A percentile compares a stretch with the other conserved stretches of the same genome.
Evolutionary conservation across 2,329 filamentous ascomycete genomes (phyloP).

Genomic region (Raffaelea deltoideospora): DNA sequence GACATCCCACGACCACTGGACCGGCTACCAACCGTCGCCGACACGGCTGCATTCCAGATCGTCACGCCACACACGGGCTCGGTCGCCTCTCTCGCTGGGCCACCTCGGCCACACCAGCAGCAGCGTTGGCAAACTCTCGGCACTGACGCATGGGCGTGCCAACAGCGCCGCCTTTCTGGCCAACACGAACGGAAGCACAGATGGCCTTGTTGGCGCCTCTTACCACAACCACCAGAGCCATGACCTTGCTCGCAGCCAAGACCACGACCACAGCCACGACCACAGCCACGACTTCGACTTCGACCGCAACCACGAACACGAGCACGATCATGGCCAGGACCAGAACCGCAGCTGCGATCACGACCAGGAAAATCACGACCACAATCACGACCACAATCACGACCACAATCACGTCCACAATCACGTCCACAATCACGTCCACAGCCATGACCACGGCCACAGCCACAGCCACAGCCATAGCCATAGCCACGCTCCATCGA

Average conservation of each 20-base stretch:
- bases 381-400: slow-evolving; percentile 7
- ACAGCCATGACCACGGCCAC: slow-evolving; percentile 11
- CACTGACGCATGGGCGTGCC: neutral
- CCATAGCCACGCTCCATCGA: slow-evolving; percentile 12
- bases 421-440: slow-evolving; percentile 9
- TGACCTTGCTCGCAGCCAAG: neutral
- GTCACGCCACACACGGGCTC: slow-evolving; percentile 19
- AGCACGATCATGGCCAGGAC: slow-evolving; percentile 4
- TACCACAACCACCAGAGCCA: slow-evolving; percentile 13
- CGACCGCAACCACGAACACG: slow-evolving; percentile 3
- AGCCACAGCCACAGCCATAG: slow-evolving; percentile 9
- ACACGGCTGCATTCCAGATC: slow-evolving; percentile 21
- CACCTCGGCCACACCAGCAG: slow-evolving; percentile 20
- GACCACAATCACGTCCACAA: slow-evolving; percentile 1
- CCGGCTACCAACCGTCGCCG: slow-evolving; percentile 16
- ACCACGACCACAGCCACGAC: too few relatives aligned
- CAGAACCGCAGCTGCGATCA: slow-evolving; percentile 16
- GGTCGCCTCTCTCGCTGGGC: slow-evolving; percentile 24
- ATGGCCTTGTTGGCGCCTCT: too few relatives aligned
- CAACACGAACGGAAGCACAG: slow-evolving; percentile 2
- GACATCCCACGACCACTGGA: slow-evolving; percentile 21
- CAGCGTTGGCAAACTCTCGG: slow-evolving; percentile 3
- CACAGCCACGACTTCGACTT: neutral
- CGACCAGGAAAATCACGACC: slow-evolving; percentile 14
- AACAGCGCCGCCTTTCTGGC: slow-evolving; percentile 11